Base-by-base conservation (phyloP, 2,329 filamentous ascomycete species). In the Microdochium trichocladiopsis region DNA sequence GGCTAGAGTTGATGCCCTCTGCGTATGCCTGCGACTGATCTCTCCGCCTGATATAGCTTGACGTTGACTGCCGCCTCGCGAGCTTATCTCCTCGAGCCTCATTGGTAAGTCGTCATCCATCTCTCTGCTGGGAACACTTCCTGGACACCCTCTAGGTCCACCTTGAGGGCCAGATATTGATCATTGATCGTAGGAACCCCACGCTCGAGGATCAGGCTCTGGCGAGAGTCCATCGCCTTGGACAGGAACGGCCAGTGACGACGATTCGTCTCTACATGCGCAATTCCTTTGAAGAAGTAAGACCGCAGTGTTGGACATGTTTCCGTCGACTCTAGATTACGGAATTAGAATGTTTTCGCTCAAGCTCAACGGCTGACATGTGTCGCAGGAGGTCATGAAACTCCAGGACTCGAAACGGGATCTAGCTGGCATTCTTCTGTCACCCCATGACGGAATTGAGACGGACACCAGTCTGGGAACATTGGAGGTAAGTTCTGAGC, bases 171-270 rank as follows among this genome's bases (percentile, higher is more conserved):
- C 71, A 1, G 70, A 68, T 0, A 48, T 73, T 0, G 71, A 76
- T 55, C 72, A 74, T 3, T 71, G 75, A 55, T 72, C 72, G 1
- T 57, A 76, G 1, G 68, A 69, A 1, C 61, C 91, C 91, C 0
- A 90, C 90, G 1, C 94, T 96, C 52, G 91, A 96, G 67, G 90
- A 95, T 59, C 91, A 96, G 65, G 92, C 92, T 3, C 79, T 95
- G 2, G 91, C 96, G 63, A 86, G 91, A 3, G 90, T 96, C 6
- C 89, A 96, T 64, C 80, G 91, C 1, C 76, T 96, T 0, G 91
- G 91, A 0, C 92, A 96, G 71, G 92, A 79, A 57, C 80, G 87
- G 37, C 79, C 85, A 55, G 91, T 87, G 0, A 91, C 83, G 1
- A 85, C 95, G 1, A 93, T 90, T 76, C 77, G 90, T 48, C 73